Conservation (phyloP, 306 rosid species). For the Cucumis hystrix region DNA sequence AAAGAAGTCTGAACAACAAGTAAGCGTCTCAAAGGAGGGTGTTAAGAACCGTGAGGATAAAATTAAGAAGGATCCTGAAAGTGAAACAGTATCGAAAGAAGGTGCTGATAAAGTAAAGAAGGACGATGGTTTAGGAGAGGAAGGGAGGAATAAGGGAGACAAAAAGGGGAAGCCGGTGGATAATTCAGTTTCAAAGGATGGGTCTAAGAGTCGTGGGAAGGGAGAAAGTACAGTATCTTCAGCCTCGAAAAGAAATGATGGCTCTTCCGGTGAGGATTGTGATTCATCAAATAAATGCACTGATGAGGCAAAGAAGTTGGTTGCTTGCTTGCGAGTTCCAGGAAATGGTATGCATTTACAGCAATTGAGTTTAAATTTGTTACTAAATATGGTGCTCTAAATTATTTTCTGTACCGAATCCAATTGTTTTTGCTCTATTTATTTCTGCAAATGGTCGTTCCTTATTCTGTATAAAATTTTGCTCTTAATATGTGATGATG, state of each 20-base stretch:
- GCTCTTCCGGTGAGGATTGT: conserved; percentile 27
- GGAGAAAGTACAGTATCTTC: conserved; percentile 7
- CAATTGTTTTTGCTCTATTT: neutral
- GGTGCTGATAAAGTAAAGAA: conserved; percentile 4
- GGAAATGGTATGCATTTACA: conserved; percentile 27
- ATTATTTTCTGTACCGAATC: neutral
- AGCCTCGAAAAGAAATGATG: conserved; percentile 9
- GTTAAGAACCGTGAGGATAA: conserved; percentile 3
- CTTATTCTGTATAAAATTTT: neutral
- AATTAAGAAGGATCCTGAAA: conserved; percentile 7
- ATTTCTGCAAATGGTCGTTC: neutral
- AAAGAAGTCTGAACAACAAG: conserved; percentile 10
- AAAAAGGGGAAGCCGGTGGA: conserved; percentile 10
- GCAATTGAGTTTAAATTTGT: neutral
- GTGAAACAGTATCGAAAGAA: conserved; percentile 2
- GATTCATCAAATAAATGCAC: conserved; percentile 28
- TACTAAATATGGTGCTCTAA: neutral
- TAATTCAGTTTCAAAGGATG: conserved; percentile 5
- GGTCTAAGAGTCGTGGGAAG: conserved; percentile 7
- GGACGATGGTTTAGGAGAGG: neutral
- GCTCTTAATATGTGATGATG: neutral
- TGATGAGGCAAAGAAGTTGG: conserved; percentile 14
- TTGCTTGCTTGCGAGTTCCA: conserved; percentile 42
- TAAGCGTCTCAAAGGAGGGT: conserved; percentile 6
- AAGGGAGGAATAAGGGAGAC: conserved; percentile 1